Base-by-base conservation (phyloP, 768 basidiomycete genomes). In the Chalciporus piperatus region DNA sequence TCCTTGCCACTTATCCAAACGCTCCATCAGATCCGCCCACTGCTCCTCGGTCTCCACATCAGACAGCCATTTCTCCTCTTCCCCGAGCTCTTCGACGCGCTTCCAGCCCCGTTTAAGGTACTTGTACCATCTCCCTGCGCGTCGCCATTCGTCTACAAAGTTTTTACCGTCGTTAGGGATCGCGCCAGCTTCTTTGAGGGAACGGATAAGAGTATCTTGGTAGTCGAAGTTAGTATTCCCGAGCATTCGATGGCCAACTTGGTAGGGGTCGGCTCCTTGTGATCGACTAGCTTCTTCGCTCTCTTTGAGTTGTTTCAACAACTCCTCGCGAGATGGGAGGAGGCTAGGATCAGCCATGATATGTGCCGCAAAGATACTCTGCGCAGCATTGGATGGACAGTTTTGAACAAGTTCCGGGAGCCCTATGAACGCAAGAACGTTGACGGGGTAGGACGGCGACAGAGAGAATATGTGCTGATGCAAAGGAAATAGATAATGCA, bases 401-500 rank as follows among this genome's bases (percentile, higher is more conserved):
- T 79, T 79, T 14, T 75, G 66, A 47, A 79, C 76, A 40, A 68
- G 62, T 9, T 74, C 69, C 8, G 78, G 78, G 1, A 82, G 66
- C 1, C 80, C 79, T 47, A 81, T 68, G 62, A 82, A 81, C 6
- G 76, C 70, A n/a, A 82, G 73, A 20, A 81, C 76, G 40, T 72
- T 78, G 1, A 73, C 60, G 1, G 80, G 80, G 49, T 77, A 67
- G 3, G 62, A 55, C 6, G 74, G 59, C 43, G 72, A 70, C 39
- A 81, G 61, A 13, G 76, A 76, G 54, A 84, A 72, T 27, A 81
- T 77, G 58, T 80, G 76, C 28, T 66, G 64, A 60, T 78, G 70
- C 8, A 82, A 59, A 5, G 81, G 80, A 59, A 76, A 77, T 28
- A 82, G 72, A 56, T 82, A 79, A 1, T 67, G 68, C 16, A 71